phyloP scores from a whole-genome alignment of 2,329 filamentous ascomycete genomes.

The Colletotrichum camelliae region DNA sequence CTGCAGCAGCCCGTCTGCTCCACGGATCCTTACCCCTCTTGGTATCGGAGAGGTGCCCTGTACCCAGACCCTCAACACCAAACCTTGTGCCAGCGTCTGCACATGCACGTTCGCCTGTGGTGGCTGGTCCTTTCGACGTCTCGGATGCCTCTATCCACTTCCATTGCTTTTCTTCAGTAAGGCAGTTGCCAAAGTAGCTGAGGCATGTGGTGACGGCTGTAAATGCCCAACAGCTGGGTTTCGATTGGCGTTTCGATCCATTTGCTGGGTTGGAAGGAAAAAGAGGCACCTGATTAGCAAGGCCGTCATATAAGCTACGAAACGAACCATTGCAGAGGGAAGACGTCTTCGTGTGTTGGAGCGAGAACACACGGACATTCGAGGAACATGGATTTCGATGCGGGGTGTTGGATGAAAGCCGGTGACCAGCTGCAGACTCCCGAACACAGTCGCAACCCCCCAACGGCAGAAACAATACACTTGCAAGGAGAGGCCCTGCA shows the following conservation, averaged over 20 bases:
- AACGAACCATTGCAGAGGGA: not conserved
- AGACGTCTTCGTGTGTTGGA: not conserved
- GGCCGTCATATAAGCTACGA: not conserved
- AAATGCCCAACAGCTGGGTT: not conserved
- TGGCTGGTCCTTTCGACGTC: not conserved
- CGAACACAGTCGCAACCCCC: not conserved
- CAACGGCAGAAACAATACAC: not conserved
- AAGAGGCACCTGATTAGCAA: not conserved
- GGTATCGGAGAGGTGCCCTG: slow-evolving; percentile 16
- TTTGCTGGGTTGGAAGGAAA: not conserved
- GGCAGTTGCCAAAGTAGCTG: not conserved
- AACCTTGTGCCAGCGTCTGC: slow-evolving; percentile 15
- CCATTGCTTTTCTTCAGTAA: not conserved
- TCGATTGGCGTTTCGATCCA: not conserved
- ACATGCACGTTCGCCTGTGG: not conserved
- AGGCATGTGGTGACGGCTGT: not conserved
- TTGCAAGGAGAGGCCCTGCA: not conserved
- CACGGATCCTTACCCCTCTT: slow-evolving; percentile 18
- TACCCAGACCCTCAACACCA: slow-evolving; percentile 11
- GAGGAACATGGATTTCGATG: not conserved
- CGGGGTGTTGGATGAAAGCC: slow-evolving; percentile 5
- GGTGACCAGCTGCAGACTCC: not conserved
- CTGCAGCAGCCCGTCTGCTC: slow-evolving; percentile 7
- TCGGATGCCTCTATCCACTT: not conserved
- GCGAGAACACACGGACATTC: not conserved